These are phyloP conservation scores for Saccharomycopsis oosterbeekiorum DNA, from an alignment of 805 yeast genomes.

Conservation along the genomic window DNA sequence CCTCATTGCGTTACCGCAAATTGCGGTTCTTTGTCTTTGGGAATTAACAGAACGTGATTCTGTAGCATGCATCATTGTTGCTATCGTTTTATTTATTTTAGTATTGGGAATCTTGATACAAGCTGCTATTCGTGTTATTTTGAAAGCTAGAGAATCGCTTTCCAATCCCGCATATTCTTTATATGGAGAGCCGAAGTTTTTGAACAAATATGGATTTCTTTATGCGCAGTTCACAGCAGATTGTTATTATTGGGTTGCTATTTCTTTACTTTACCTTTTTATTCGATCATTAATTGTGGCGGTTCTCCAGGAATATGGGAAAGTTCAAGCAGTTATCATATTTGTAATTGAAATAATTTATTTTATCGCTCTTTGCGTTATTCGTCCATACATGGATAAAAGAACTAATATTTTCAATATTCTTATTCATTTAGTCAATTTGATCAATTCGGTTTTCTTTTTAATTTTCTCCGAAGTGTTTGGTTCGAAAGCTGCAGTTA, in stretches of 20 bases:
- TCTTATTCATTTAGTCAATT: slow-evolving; percentile 66
- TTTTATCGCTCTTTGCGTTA: slow-evolving; percentile 53
- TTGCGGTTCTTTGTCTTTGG: slow-evolving; percentile 77
- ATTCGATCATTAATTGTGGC: slow-evolving; percentile 79
- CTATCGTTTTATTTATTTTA: slow-evolving; percentile 56
- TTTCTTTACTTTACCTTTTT: slow-evolving; percentile 55
- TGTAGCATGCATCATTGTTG: slow-evolving; percentile 72
- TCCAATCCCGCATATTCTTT: slow-evolving; percentile 88
- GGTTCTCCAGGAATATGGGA: slow-evolving; percentile 71
- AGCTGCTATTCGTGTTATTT: slow-evolving; percentile 65
- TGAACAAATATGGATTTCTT: slow-evolving; percentile 85
- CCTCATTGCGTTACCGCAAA: slow-evolving; percentile 79
- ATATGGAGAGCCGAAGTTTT: slow-evolving; percentile 70
- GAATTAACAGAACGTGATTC: slow-evolving; percentile 79
- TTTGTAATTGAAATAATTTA: slow-evolving; percentile 68
- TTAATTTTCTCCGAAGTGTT: slow-evolving; percentile 81
- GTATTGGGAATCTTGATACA: slow-evolving; percentile 50
- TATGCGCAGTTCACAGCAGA: slow-evolving; percentile 88
- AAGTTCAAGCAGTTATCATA: slow-evolving; percentile 67
- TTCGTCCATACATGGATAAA: slow-evolving; percentile 88
- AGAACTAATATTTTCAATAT: slow-evolving; percentile 92
- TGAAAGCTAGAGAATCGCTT: slow-evolving; percentile 64
- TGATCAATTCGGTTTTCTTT: slow-evolving; percentile 78
- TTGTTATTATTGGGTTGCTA: slow-evolving; percentile 70
- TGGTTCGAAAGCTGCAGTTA: slow-evolving; percentile 76